These are phyloP conservation scores for Aspergillus oerlinghausenensis DNA, from an alignment of 2,329 filamentous ascomycete genomes.

Conservation along the genomic window DNA sequence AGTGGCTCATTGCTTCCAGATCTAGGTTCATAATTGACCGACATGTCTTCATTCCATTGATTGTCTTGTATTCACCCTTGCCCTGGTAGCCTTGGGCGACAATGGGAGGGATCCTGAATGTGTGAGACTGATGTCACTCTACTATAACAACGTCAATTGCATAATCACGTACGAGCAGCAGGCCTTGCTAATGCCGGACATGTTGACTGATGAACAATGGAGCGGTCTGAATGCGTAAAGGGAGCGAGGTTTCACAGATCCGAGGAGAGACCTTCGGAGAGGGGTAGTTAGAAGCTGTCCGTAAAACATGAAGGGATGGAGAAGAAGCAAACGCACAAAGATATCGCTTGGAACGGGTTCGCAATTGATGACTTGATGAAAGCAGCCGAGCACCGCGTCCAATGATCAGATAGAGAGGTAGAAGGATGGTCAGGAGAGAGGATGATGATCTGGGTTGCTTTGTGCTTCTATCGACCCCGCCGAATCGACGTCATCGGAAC, in stretches of 20 bases:
- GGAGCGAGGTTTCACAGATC: slow-evolving; percentile 9
- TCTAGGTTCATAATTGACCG: slow-evolving; percentile 15
- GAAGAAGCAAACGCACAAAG: not conserved
- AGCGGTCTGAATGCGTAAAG: slow-evolving; percentile 8
- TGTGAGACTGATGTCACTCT: not conserved
- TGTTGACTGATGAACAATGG: slow-evolving; percentile 23
- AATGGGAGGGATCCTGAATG: slow-evolving; percentile 38
- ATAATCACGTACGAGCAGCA: slow-evolving; percentile 40
- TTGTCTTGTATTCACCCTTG: slow-evolving; percentile 56
- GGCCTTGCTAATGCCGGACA: slow-evolving; percentile 42
- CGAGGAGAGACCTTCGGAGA: slow-evolving; percentile 18
- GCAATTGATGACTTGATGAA: not conserved
- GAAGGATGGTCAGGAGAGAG: not conserved
- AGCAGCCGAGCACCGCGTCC: not conserved
- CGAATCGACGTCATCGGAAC: slow-evolving; percentile 19
- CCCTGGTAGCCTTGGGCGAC: slow-evolving; percentile 46
- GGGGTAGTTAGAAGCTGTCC: slow-evolving; percentile 21
- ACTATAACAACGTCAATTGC: not conserved
- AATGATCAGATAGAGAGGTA: not conserved
- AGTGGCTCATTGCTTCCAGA: not conserved
- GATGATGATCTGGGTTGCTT: not conserved
- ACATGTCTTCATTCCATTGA: slow-evolving; percentile 61
- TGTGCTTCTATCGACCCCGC: slow-evolving; percentile 8
- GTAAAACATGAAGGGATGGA: slow-evolving; percentile 11
- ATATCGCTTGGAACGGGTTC: not conserved